These are phyloP conservation scores for Hura crepitans DNA, from an alignment of 441 rosid species.

Conservation along the genomic window DNA sequence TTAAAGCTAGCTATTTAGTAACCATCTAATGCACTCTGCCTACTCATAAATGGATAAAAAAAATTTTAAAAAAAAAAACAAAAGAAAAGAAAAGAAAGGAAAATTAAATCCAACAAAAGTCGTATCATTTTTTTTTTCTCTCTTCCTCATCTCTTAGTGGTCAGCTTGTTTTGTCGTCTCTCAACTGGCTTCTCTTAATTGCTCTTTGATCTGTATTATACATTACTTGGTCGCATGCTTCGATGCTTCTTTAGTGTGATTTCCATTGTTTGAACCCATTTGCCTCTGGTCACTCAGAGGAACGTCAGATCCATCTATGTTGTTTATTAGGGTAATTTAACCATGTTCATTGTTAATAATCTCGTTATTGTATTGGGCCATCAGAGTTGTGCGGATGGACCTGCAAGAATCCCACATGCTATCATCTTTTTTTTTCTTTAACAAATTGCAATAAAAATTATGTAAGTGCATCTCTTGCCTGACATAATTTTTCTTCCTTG, in stretches of 20 bases:
- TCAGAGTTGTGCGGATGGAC: slow-evolving; percentile 20
- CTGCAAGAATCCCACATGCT: slow-evolving; percentile 17
- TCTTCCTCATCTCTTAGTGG: neutral
- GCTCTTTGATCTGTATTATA: neutral
- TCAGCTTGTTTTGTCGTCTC: no score
- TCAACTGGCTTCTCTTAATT: no score
- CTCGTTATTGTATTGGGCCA: neutral
- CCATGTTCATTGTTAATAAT: neutral
- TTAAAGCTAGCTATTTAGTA: neutral
- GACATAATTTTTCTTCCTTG: slow-evolving; percentile 37
- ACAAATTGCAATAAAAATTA: no score
- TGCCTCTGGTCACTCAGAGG: neutral
- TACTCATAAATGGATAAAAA: neutral
- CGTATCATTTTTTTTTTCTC: no score
- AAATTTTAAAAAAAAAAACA: no score
- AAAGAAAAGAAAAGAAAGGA: no score
- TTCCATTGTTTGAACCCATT: neutral
- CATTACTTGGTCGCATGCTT: neutral
- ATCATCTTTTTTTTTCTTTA: neutral
- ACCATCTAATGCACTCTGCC: neutral
- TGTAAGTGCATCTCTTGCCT: no score
- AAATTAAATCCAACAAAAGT: no score
- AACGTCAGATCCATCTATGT: no score
- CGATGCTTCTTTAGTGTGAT: neutral
- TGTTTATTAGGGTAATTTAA: no score